A percentile compares a stretch with the other conserved stretches of the same genome.
Conservation (phyloP, 2,329 filamentous ascomycete genomes). For the Neonectria neomacrospora region DNA sequence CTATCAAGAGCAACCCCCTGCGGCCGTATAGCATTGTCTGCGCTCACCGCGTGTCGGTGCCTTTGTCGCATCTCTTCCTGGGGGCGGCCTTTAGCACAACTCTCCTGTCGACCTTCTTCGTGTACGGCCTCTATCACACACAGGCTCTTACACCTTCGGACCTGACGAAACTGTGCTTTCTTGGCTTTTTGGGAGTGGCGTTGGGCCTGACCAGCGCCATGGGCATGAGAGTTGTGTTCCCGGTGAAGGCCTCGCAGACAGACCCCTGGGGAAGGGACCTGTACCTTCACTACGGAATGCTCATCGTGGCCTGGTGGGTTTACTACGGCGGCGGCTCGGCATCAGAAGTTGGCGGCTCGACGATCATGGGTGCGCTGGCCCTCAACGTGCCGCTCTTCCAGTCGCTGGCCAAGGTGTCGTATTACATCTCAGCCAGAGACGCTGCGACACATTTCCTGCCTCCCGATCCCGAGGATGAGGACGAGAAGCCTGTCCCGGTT, state of each 20-base stretch:
- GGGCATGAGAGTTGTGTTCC: conserved; percentile 12
- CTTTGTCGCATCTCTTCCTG: conserved; percentile 34
- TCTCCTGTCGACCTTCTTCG: conserved; percentile 30
- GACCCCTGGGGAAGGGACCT: conserved; percentile 37
- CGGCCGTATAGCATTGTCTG: conserved; percentile 24
- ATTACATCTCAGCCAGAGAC: conserved; percentile 34
- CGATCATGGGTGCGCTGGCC: conserved; percentile 29
- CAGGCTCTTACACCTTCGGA: conserved; percentile 18
- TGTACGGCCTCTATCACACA: conserved; percentile 36
- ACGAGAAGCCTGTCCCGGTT: conserved; percentile 18
- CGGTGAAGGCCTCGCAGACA: conserved; percentile 9
- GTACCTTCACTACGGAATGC: conserved; percentile 31
- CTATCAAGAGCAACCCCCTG: conserved; percentile 27
- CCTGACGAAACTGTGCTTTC: conserved; percentile 19
- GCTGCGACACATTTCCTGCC: conserved; percentile 12
- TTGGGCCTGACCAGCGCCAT: conserved; percentile 34
- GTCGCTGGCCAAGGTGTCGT: conserved; percentile 29
- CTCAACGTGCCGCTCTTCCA: conserved; percentile 37
- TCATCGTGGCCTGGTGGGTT: conserved; percentile 14
- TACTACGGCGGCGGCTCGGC: neutral
- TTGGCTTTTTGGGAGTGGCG: conserved; percentile 26
- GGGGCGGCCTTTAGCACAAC: conserved; percentile 29
- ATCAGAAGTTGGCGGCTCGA: neutral
- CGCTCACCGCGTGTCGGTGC: conserved; percentile 20
- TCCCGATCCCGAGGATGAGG: neutral